Conservation (phyloP, 495 filamentous ascomycete genomes). For the Bryoglossum gracile region DNA sequence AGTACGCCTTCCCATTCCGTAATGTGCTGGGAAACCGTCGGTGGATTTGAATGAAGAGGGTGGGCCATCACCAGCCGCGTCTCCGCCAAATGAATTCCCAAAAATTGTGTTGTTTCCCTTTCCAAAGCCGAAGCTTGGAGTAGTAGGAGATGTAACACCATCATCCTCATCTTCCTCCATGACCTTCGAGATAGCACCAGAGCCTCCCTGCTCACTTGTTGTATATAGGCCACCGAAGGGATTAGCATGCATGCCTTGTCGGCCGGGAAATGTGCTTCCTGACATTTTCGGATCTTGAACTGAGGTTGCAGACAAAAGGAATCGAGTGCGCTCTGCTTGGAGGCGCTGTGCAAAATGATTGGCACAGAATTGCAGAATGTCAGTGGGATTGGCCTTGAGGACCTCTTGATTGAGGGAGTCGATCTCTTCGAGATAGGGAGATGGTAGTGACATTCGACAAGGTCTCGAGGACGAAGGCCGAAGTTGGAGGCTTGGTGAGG, state of each 20-base stretch:
- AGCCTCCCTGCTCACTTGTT: conserved; percentile 21
- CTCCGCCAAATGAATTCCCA: conserved; percentile 41
- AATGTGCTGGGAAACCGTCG: conserved; percentile 82
- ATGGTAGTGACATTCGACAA: conserved; percentile 41
- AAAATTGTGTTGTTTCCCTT: conserved; percentile 28
- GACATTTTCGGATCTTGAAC: conserved; percentile 32
- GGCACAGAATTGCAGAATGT: conserved; percentile 62
- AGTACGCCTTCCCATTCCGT: conserved; percentile 86
- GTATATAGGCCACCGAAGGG: conserved; percentile 36
- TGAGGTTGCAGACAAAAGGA: conserved; percentile 30
- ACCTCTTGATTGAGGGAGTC: conserved; percentile 50
- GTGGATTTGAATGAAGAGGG: conserved; percentile 31
- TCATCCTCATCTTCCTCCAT: conserved; percentile 56
- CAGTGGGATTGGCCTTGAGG: conserved; percentile 41
- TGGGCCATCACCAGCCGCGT: conserved; percentile 27
- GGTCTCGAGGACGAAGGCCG: too few species aligned
- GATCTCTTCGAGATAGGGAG: conserved; percentile 53
- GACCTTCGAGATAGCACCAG: conserved; percentile 41
- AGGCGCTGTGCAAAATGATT: conserved; percentile 58
- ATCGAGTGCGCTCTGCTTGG: conserved; percentile 49
- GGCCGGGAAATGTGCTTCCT: conserved; percentile 47
- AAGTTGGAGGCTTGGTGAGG: too few species aligned
- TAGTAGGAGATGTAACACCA: conserved; percentile 48
- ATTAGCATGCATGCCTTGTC: conserved; percentile 45
- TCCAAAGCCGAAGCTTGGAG: conserved; percentile 36